Base-by-base conservation (phyloP, 2,329 filamentous ascomycete genomes). In the Paecilomyces dactylethromorphus region DNA sequence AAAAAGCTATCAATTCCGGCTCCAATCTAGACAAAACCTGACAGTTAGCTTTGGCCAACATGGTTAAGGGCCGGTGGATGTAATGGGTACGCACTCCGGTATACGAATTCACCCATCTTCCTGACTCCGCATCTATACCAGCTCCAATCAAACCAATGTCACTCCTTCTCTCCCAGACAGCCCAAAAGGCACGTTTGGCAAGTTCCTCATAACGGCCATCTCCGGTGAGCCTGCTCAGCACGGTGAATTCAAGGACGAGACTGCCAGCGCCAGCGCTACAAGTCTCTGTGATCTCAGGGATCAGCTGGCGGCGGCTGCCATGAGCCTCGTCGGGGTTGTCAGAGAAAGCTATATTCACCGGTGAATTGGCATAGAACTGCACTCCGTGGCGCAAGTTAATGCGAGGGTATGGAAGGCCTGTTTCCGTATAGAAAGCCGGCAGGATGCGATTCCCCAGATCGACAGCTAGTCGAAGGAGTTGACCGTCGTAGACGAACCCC, bases 1-100 rank as follows among this genome's bases (percentile, higher is more conserved):
- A 96, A 97, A 77, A 99, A 99, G 76, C 92, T 97, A 77, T 99
- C 94, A 68, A 96, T 91, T 45, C 94, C 94, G 7, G 94, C 94
- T 55, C 94, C 94, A 66, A 99, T 96, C 78, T 79, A 56, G 52
- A 53, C 55, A 45, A 29, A 29, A 29, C 7, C 22, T 60, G 31
- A 58, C 6, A 1, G 29, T 54, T 21, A 54, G 26, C 26, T 32
- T 18, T 11, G 11, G 24, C 29, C 26, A 3, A 15, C 13, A 22
- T 45, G 6, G 12, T 18, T 29, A 18, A 31, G 7, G 24, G 11
- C 18, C 12, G 21, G 51, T 21, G 22, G n/a, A 22, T n/a, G n/a
- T n/a, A n/a, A n/a, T n/a, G 32, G 1, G 50, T 45, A 67, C 74
- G 62, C 71, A 79, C 77, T 31, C 94, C 93, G n/a, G 93, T 88